Evolutionary conservation across 176 grass and related monocot species (phyloP), one percentile per base, ranked within the genome.

Genomic region (Themeda triandra): DNA sequence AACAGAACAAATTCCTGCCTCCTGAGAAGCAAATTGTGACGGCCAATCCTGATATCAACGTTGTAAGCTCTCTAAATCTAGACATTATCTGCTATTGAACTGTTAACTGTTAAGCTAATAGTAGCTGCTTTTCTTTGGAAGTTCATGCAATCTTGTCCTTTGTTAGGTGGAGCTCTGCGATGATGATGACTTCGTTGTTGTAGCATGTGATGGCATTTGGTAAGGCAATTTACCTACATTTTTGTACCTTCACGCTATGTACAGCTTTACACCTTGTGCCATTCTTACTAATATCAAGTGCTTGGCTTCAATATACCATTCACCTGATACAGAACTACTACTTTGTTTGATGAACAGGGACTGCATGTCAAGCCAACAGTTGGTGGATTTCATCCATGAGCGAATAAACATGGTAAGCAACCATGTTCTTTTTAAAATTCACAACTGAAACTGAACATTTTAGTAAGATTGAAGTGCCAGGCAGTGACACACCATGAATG

Each of bases 151-250:
- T 79, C 39, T 68, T 56, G 7, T 66, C 67, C 71, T 82, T 82
- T 86, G 39, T 31, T 81, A 97, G 94, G 88, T 94, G 58, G 92
- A 97, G 63, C 87, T 97, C 82, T 90, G 90, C 7, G 90, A 90
- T 32, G 90, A 97, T 17, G 94, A 97, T 23, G 92, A 97, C 71
- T 97, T 97, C 79, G 77, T 97, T 63, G 77, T 97, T 81, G 69
- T 97, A 81, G 94, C 94, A 31, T 97, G 94, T 85, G 94, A 97
- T 66, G 94, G 94, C 71, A 90, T 97, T 79, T 97, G 94, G 94
- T 97, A 90, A 86, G 71, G 10, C 63, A 71, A 76, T 66, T 82
- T 75, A 85, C 82, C 51, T 71, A 9, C 42, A 70, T 60, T 83
- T 85, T 37, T 5, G 41, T 65, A 31, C 36, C 28, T 17, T 40